Percentiles rank a stretch among this genome's conserved stretches.
Conservation (phyloP, 2,329 filamentous ascomycete genomes). For the Exophiala spinifera region DNA sequence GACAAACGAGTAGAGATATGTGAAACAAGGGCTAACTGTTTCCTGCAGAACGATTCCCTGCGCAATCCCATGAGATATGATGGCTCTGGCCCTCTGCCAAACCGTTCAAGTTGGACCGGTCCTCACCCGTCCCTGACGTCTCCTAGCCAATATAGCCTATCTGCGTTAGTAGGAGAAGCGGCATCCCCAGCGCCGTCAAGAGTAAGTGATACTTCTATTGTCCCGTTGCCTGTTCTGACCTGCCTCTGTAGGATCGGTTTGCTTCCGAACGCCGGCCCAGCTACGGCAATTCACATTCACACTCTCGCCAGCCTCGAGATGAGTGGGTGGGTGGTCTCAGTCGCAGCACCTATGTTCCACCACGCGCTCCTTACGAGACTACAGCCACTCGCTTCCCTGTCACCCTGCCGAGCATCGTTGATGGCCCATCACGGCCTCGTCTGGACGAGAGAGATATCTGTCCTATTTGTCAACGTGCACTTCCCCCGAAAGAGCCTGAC, state of each 20-base stretch:
- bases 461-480: constrained; percentile 43
- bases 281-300: constrained; percentile 16
- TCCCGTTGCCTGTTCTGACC: neutral
- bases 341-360: constrained; percentile 14
- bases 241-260: constrained; percentile 6
- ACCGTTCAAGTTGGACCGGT: constrained; percentile 3
- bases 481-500: constrained; percentile 39
- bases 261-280: constrained; percentile 4
- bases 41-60: neutral
- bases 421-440: constrained; percentile 24
- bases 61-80: constrained; percentile 1
- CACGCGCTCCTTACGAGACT: constrained; percentile 1
- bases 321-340: constrained; percentile 9
- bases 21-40: neutral
- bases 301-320: constrained; percentile 13
- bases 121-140: constrained; percentile 8
- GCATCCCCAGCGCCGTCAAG: constrained; percentile 3
- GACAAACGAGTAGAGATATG: neutral
- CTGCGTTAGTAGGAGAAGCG: neutral
- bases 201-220: constrained; percentile 2
- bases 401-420: constrained; percentile 4
- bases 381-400: constrained; percentile 19
- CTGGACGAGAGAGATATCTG: constrained; percentile 46
- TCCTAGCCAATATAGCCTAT: constrained; percentile 6
- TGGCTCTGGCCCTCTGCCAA: constrained; percentile 2